phyloP scores from a whole-genome alignment of 192 early-diverging fungal species.

The Funneliformis geosporum region DNA sequence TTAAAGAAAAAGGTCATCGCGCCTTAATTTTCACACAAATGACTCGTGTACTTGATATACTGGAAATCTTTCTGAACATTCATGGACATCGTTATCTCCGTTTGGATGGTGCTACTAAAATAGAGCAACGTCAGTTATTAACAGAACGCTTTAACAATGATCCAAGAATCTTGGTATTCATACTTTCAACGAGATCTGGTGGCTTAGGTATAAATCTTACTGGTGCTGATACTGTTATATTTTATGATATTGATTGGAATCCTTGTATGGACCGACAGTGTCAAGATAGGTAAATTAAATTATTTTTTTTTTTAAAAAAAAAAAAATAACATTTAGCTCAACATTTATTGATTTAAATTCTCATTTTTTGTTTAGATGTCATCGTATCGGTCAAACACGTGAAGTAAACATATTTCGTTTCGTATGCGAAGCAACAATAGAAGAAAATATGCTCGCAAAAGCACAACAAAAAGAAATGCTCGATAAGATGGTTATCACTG shows the following conservation, averaged over 20 bases:
- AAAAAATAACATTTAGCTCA: neutral
- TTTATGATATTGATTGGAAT: constrained; percentile 80
- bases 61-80: constrained; percentile 69
- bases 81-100: constrained; percentile 64
- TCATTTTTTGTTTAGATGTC: constrained; percentile 44
- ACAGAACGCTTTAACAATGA: constrained; percentile 65
- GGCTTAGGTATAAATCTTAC: constrained; percentile 80
- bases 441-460: constrained; percentile 78
- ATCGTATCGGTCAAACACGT: constrained; percentile 69
- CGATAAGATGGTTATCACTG: constrained; percentile 78
- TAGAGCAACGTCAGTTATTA: constrained; percentile 58
- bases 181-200: constrained; percentile 67
- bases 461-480: constrained; percentile 79
- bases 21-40: constrained; percentile 70
- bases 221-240: constrained; percentile 78
- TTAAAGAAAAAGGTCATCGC: constrained; percentile 62
- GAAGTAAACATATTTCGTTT: constrained; percentile 81
- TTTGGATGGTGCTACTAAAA: constrained; percentile 62
- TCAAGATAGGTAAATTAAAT: constrained; percentile 54
- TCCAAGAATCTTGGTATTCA: constrained; percentile 57
- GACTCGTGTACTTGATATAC: constrained; percentile 66
- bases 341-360: no score
- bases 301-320: neutral
- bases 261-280: constrained; percentile 75
- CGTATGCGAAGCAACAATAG: constrained; percentile 70